These are phyloP conservation scores for Zostera marina DNA, from an alignment of 116 monocot species.

Conservation along the genomic window DNA sequence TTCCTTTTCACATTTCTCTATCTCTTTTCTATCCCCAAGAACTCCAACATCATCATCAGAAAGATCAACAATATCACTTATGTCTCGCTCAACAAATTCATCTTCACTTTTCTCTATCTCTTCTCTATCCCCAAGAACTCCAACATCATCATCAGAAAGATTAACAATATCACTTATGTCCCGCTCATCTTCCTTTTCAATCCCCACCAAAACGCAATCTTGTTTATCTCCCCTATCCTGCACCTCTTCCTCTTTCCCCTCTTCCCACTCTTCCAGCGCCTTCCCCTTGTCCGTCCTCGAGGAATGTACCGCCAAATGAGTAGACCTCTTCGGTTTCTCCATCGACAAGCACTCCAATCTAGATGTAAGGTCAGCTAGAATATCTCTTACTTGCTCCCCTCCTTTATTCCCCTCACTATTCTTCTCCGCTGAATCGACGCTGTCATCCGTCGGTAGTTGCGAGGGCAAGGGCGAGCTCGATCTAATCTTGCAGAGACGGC, in stretches of 20 bases:
- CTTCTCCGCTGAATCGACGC: slow-evolving; percentile 15
- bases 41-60: neutral
- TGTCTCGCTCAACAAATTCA: neutral
- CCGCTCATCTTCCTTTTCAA: neutral
- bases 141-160: neutral
- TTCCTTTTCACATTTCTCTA: neutral
- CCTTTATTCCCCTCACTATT: slow-evolving; percentile 1
- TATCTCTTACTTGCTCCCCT: slow-evolving; percentile 39
- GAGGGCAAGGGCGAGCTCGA: slow-evolving; percentile 4
- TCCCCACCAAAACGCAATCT: slow-evolving; percentile 10
- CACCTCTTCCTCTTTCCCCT: slow-evolving; percentile 4
- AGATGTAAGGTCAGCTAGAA: slow-evolving; percentile 56
- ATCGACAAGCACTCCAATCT: slow-evolving; percentile 64
- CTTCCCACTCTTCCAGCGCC: slow-evolving; percentile 4
- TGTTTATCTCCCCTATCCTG: slow-evolving; percentile 5
- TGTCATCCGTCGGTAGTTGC: neutral
- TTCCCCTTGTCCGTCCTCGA: neutral
- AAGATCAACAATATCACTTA: neutral
- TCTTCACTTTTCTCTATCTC: neutral
- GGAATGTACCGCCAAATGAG: slow-evolving; percentile 16
- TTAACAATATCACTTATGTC: neutral
- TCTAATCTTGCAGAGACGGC: slow-evolving; percentile 70
- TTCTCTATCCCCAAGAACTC: neutral
- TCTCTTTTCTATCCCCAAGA: neutral
- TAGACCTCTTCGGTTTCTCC: slow-evolving; percentile 26